Evolutionary conservation across 2,329 filamentous ascomycete species (phyloP).

Genomic region (Fusarium illudens): DNA sequence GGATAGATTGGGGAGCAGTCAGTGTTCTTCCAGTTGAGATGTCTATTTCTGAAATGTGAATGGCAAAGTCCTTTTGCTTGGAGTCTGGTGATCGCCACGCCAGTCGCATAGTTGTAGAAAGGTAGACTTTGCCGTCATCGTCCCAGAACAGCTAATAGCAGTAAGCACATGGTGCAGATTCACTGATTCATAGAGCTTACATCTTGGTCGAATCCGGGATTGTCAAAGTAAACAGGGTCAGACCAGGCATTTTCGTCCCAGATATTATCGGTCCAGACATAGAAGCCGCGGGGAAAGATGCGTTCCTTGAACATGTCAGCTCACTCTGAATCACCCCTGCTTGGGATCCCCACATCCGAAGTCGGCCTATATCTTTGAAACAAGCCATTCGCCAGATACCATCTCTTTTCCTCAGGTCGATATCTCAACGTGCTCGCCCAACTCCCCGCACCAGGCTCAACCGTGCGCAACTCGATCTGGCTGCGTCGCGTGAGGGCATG

Average conservation of each 20-base stretch:
- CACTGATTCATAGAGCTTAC: neutral
- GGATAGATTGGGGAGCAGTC: constrained; percentile 47
- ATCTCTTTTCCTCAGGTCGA: constrained; percentile 48
- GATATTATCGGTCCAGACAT: constrained; percentile 62
- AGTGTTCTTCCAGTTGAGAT: constrained; percentile 52
- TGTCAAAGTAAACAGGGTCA: constrained; percentile 63
- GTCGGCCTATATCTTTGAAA: constrained; percentile 54
- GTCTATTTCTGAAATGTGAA: constrained; percentile 56
- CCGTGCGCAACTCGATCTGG: constrained; percentile 61
- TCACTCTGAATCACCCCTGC: rapidly evolving
- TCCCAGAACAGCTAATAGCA: constrained; percentile 54
- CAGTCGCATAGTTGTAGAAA: constrained; percentile 54
- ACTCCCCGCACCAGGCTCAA: constrained; percentile 60
- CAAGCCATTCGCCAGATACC: constrained; percentile 57
- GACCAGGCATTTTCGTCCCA: constrained; percentile 61
- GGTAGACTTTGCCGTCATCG: constrained; percentile 58
- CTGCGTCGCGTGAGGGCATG: constrained; percentile 60
- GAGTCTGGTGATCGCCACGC: constrained; percentile 47
- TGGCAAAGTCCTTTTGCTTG: constrained; percentile 61
- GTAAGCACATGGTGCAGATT: neutral
- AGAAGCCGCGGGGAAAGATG: constrained; percentile 63
- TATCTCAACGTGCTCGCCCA: constrained; percentile 60
- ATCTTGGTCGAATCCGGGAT: constrained; percentile 63
- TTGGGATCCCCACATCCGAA: constrained; percentile 40
- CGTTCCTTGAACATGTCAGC: constrained; percentile 43